Evolutionary conservation across 1,139 yeast species (phyloP).

Genomic region (Yamadazyma blattariae): DNA sequence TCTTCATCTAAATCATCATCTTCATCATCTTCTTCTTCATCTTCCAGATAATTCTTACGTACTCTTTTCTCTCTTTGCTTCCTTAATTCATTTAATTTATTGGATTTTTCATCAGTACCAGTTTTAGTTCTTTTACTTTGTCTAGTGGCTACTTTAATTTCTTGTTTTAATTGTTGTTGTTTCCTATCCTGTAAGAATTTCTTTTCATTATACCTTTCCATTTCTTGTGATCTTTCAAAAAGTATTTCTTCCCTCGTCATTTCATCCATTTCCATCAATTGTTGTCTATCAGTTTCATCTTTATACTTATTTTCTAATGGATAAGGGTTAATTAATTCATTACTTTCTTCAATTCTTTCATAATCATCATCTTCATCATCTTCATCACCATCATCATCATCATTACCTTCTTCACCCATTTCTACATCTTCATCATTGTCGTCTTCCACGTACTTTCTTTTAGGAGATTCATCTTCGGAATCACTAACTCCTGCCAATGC

Average conservation of each 20-base stretch:
- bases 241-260: conserved; percentile 86
- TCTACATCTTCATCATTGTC: conserved; percentile 8
- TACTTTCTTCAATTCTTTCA: conserved; percentile 25
- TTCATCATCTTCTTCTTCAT: conserved; percentile 40
- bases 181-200: conserved; percentile 76
- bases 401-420: conserved; percentile 20
- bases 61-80: conserved; percentile 75
- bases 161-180: conserved; percentile 43
- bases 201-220: conserved; percentile 83
- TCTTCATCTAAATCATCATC: conserved; percentile 42
- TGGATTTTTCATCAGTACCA: conserved; percentile 30
- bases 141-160: conserved; percentile 24
- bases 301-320: conserved; percentile 91
- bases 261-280: conserved; percentile 77
- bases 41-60: conserved; percentile 35
- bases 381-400: conserved; percentile 8
- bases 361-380: conserved; percentile 17
- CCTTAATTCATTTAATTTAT: conserved; percentile 77
- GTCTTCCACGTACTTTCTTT: conserved; percentile 8
- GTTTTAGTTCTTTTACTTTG: conserved; percentile 27
- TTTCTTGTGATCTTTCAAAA: conserved; percentile 88
- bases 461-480: conserved; percentile 25
- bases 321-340: conserved; percentile 65
- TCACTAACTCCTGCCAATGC: conserved; percentile 79
- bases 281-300: conserved; percentile 72